phyloP scores from a whole-genome alignment of 2,329 filamentous ascomycete species.

The Botryotinia convoluta region DNA sequence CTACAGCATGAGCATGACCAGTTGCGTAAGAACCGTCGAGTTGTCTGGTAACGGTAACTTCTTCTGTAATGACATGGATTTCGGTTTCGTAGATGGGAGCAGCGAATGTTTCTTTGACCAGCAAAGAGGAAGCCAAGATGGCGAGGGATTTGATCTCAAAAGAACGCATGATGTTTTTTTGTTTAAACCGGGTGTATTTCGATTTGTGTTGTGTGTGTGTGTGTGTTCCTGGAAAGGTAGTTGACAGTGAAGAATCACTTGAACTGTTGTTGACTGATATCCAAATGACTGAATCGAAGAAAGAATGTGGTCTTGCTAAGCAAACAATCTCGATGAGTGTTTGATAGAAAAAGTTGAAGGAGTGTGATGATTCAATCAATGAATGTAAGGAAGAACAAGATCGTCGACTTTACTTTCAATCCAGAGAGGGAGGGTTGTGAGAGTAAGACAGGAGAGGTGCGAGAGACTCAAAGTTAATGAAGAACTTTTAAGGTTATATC shows the following conservation, averaged over 20 bases:
- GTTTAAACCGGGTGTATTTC: not conserved
- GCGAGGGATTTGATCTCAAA: conserved; percentile 31
- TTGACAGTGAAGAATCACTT: conserved; percentile 11
- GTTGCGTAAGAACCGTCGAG: conserved; percentile 29
- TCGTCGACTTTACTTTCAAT: not conserved
- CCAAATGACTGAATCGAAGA: conserved; percentile 16
- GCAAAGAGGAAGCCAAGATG: conserved; percentile 36
- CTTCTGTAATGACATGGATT: conserved; percentile 29
- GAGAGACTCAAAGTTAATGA: not conserved
- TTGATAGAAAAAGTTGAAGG: conserved; percentile 7
- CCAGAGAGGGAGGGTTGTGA: not conserved
- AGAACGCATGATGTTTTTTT: conserved; percentile 31
- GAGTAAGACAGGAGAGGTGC: not conserved
- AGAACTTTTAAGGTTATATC: not conserved
- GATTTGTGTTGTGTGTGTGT: not conserved
- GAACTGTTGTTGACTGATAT: conserved; percentile 1
- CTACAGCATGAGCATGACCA: conserved; percentile 24
- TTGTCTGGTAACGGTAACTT: conserved; percentile 29
- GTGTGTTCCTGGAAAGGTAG: conserved; percentile 7
- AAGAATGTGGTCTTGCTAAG: conserved; percentile 2
- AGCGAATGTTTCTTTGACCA: conserved; percentile 34
- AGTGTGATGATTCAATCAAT: conserved; percentile 30
- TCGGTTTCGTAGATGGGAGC: conserved; percentile 29
- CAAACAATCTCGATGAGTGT: conserved; percentile 16
- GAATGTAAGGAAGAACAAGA: conserved; percentile 24